Evolutionary conservation across 371 early-diverging fungal genomes (phyloP), one percentile per base, ranked within the genome.

Genomic region (Mucor irregularis): DNA sequence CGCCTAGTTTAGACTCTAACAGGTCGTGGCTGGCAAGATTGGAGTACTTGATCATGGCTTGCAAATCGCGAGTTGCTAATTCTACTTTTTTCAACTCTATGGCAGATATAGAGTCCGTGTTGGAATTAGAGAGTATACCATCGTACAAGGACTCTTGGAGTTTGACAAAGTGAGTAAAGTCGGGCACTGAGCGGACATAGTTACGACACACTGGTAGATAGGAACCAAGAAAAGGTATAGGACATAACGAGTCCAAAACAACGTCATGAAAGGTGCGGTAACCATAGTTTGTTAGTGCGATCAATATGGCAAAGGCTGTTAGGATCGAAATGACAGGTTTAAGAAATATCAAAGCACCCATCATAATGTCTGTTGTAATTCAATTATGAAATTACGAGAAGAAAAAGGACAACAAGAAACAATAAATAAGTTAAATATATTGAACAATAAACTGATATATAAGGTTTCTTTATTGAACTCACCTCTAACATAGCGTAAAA

Each of bases 21-120:
- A 73, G 38, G 8, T 65, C 58, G 5, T 69, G 62, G 14, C 60
- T 66, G 11, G 49, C 29, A 21, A 80, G 46, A 3, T 57, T 61
- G 17, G 80, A 80, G 45, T 68, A 71, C 40, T 76, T 77, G 39
- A 80, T 46, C 60, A 77, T 65, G 4, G 68, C 66, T 42, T 72
- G 75, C 5, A 80, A 40, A 52, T 80, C 80, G 22, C 75, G 63
- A 2, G 77, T 73, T 0, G 80, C 80, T 6, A 80, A 39, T 51
- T 80, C 80, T 0, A 69, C 75, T 22, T 53, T 54, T 46, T 80
- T 80, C 2, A 80, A 59, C 24, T 73, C 73, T 1, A 77, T 30
- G 0, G 72, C 68, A 25, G 71, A 69, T n/a, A 73, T 66, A 5
- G 68, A 49, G 11, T 72, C 71, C 9, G 66, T 55, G 34, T 43